Conservation (phyloP, 768 basidiomycete genomes). For the Lepiota subincarnata region DNA sequence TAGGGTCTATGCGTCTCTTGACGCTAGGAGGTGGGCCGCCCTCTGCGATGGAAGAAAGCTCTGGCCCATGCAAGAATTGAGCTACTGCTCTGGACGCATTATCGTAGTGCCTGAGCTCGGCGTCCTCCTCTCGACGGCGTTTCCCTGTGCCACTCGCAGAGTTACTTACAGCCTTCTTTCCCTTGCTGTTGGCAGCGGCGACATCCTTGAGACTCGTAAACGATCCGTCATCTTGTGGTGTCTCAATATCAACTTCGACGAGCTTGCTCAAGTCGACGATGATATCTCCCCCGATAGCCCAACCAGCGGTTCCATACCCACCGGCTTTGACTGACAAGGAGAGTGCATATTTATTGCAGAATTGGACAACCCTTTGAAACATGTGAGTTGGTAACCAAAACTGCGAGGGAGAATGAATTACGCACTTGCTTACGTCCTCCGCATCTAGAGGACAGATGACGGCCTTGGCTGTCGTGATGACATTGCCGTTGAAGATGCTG, state of each 20-base stretch:
- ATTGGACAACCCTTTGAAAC: constrained; percentile 53
- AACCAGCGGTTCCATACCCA: constrained; percentile 88
- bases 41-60: constrained; percentile 19
- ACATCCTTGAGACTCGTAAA: constrained; percentile 63
- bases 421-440: constrained; percentile 77
- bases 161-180: constrained; percentile 35
- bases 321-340: constrained; percentile 85
- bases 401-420: not conserved
- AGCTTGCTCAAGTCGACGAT: constrained; percentile 77
- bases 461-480: constrained; percentile 53
- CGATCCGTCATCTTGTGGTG: constrained; percentile 46
- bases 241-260: constrained; percentile 63
- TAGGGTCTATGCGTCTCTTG: constrained; percentile 30
- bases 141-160: constrained; percentile 32
- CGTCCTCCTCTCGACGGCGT: constrained; percentile 55
- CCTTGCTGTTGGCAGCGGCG: constrained; percentile 47
- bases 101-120: constrained; percentile 47
- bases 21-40: constrained; percentile 31
- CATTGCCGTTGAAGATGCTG: constrained; percentile 75
- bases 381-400: not conserved
- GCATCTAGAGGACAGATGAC: constrained; percentile 76
- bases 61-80: constrained; percentile 42
- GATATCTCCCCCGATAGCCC: constrained; percentile 83
- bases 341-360: constrained; percentile 67
- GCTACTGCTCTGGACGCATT: constrained; percentile 52